Conservation (phyloP, 495 filamentous ascomycete species). For the Trichoderma reesei region DNA sequence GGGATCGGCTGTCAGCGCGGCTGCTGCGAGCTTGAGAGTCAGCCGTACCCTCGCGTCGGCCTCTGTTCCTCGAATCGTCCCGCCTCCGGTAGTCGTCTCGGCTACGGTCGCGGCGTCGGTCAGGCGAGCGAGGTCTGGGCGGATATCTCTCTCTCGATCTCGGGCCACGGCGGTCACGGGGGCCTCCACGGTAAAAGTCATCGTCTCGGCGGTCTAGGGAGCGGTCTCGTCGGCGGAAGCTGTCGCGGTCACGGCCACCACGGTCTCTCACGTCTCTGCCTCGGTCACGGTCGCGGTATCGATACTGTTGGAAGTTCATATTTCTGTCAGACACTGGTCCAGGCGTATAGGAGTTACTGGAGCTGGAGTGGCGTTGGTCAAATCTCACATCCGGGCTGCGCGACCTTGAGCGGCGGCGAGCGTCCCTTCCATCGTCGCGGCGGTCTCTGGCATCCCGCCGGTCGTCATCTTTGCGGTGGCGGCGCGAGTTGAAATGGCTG, state of each 20-base stretch:
- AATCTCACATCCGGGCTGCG: constrained; percentile 61
- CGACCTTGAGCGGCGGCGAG: constrained; percentile 54
- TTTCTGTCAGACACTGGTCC: constrained; percentile 6
- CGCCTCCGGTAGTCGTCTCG: constrained; percentile 63
- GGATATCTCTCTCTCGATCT: constrained; percentile 47
- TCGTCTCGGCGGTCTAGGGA: constrained; percentile 68
- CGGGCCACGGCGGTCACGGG: constrained; percentile 27
- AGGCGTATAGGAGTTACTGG: constrained; percentile 23
- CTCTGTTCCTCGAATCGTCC: constrained; percentile 70
- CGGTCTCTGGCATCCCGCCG: constrained; percentile 56
- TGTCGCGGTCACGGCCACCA: constrained; percentile 44
- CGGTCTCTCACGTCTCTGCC: constrained; percentile 4
- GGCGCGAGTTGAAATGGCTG: constrained; percentile 69
- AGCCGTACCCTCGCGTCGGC: constrained; percentile 66
- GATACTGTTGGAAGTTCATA: constrained; percentile 35
- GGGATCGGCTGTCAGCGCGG: constrained; percentile 55
- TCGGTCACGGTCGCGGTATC: constrained; percentile 39
- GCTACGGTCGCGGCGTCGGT: constrained; percentile 49
- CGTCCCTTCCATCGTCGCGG: constrained; percentile 41
- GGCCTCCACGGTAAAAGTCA: constrained; percentile 51
- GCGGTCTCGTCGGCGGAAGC: constrained; percentile 60
- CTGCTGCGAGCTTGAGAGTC: constrained; percentile 61
- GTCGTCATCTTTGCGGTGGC: constrained; percentile 65
- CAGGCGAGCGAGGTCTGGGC: constrained; percentile 45
- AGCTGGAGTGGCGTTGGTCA: background rate